Evolutionary conservation across 805 yeast species (phyloP), one percentile per base, ranked within the genome.

Genomic region (Helenozyma baotianmanensis): DNA sequence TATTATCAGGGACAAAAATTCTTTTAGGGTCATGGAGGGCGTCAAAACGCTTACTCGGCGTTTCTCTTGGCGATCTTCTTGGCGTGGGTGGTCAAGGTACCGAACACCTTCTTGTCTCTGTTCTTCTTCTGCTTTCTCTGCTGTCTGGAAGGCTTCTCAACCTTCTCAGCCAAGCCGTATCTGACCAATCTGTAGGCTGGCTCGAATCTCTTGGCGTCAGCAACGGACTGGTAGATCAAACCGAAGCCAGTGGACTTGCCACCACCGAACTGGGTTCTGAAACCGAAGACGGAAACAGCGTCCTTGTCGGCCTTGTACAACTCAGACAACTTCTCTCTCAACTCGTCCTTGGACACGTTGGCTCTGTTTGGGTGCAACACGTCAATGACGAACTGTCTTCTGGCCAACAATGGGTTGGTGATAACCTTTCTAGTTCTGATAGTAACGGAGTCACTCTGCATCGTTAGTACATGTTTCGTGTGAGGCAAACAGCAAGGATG

Each of bases 81-180:
- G 72, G 95, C 94, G 72, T 81, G 83, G 72, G 85, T 80, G 70
- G 78, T 82, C 65, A 89, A 95, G 62, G 98, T 92, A 82, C 99
- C 99, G 65, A 90, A 88, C 82, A 86, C 72, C 85, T 92, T 92
- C 88, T 83, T 82, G 66, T 84, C 96, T 80, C 97, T 88, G 95
- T 92, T 92, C 89, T 92, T 90, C 88, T 84, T 87, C 80, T 90
- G 97, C 76, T 92, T 92, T 82, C 98, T 87, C 80, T 92, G 98
- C 79, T 89, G 96, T 88, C 97, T 89, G 61, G 97, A 87, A 60
- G 96, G 78, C 80, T 87, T 88, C 74, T 90, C 97, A 63, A 82
- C 89, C 82, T 86, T 88, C 58, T 76, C 76, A 66, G 95, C 97
- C 68, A 89, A 80, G 64, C 97, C 97, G 80, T 86, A 84, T 84